These are phyloP conservation scores for Neopestalotiopsis rosae DNA, from an alignment of 2,329 filamentous ascomycete genomes.

Conservation along the genomic window DNA sequence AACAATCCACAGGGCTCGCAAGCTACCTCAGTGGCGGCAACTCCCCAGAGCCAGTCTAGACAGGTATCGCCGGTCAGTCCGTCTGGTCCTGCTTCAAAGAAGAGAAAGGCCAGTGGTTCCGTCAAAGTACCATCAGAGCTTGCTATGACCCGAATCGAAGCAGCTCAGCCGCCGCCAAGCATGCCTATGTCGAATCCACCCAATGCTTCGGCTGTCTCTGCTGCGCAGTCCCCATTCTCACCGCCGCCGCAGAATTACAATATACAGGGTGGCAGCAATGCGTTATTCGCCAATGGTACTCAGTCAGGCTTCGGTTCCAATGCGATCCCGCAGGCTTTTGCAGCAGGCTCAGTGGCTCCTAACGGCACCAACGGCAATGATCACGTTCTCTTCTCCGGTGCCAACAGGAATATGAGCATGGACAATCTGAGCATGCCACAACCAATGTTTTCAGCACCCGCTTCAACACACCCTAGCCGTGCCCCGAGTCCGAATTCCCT, in stretches of 20 bases:
- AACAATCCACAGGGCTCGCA: conserved; percentile 39
- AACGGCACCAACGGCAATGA: conserved; percentile 59
- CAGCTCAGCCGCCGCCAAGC: conserved; percentile 47
- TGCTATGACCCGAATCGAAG: conserved; percentile 83
- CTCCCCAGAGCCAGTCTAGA: conserved; percentile 70
- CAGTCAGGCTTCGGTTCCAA: conserved; percentile 27
- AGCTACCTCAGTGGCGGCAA: conserved; percentile 44
- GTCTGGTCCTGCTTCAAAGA: conserved; percentile 73
- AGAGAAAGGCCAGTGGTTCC: conserved; percentile 77
- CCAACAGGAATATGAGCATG: conserved; percentile 65
- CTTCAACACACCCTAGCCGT: conserved; percentile 76
- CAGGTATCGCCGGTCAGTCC: conserved; percentile 73
- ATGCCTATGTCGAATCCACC: conserved; percentile 39
- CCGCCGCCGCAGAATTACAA: conserved; percentile 51
- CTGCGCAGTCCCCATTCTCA: conserved; percentile 59
- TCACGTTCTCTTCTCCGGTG: conserved; percentile 60
- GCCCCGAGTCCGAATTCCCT: conserved; percentile 73
- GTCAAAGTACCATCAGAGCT: conserved; percentile 74
- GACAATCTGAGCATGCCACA: conserved; percentile 69
- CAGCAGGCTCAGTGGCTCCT: conserved; percentile 69
- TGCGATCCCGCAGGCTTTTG: conserved; percentile 45
- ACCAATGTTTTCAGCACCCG: conserved; percentile 70
- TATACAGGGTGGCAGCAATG: conserved; percentile 41
- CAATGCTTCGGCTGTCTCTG: conserved; percentile 37
- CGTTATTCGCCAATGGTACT: conserved; percentile 35